phyloP scores from a whole-genome alignment of 2,329 filamentous ascomycete genomes.

The Hypomyces perniciosus region DNA sequence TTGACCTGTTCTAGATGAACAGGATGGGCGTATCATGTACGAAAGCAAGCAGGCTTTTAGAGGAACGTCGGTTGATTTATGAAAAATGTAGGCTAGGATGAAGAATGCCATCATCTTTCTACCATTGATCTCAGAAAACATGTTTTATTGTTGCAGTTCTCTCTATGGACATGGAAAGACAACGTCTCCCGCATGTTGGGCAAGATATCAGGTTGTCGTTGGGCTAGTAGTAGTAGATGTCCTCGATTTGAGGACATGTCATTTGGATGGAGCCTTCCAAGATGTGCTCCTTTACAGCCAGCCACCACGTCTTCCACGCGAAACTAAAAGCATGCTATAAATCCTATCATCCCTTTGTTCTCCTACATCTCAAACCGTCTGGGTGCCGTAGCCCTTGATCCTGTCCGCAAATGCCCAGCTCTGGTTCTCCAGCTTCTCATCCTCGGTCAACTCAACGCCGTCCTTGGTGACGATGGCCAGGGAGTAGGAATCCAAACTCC shows the following conservation, averaged over 20 bases:
- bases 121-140: neutral
- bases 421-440: constrained; percentile 86
- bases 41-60: neutral
- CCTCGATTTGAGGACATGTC: no score
- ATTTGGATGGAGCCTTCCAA: no score
- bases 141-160: neutral
- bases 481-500: constrained; percentile 85
- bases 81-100: neutral
- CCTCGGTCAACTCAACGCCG: constrained; percentile 76
- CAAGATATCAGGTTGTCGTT: no score
- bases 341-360: neutral
- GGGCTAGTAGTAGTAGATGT: no score
- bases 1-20: neutral
- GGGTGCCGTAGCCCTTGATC: constrained; percentile 91
- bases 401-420: constrained; percentile 97
- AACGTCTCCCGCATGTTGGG: no score
- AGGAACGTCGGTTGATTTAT: neutral
- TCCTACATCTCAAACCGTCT: constrained; percentile 48
- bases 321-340: neutral
- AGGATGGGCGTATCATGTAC: neutral
- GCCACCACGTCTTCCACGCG: no score
- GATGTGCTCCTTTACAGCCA: no score
- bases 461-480: constrained; percentile 85
- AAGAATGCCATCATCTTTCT: neutral
- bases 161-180: no score